These are phyloP conservation scores for Scheffersomyces coipomensis DNA, from an alignment of 805 yeast genomes.

Conservation along the genomic window DNA sequence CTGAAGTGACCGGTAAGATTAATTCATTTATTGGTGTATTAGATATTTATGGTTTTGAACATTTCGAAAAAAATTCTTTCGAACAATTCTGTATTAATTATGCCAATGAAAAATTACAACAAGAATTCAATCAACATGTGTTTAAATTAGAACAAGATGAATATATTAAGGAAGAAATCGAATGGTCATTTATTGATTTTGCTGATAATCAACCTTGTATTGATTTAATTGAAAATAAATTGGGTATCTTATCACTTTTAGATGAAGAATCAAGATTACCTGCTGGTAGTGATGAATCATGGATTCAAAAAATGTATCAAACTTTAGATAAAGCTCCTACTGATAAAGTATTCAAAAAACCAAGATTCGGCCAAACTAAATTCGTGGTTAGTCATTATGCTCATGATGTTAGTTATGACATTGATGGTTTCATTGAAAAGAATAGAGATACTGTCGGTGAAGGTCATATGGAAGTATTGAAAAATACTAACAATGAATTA, in stretches of 20 bases:
- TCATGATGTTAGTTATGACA: slow-evolving; percentile 85
- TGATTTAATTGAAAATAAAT: slow-evolving; percentile 80
- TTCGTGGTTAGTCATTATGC: slow-evolving; percentile 94
- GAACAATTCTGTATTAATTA: slow-evolving; percentile 97
- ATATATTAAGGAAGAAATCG: slow-evolving; percentile 85
- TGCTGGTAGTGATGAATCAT: slow-evolving; percentile 87
- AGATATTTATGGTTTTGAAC: slow-evolving; percentile 97
- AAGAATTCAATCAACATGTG: slow-evolving; percentile 95
- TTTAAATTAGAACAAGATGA: slow-evolving; percentile 97
- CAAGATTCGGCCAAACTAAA: slow-evolving; percentile 89
- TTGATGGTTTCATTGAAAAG: slow-evolving; percentile 94
- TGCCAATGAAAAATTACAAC: slow-evolving; percentile 95
- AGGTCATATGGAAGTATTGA: slow-evolving; percentile 85
- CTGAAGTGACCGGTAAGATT: slow-evolving; percentile 57
- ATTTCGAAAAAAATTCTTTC: slow-evolving; percentile 88
- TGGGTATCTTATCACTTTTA: slow-evolving; percentile 83
- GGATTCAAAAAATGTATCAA: slow-evolving; percentile 88
- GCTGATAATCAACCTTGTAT: slow-evolving; percentile 97
- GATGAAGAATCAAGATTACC: slow-evolving; percentile 97
- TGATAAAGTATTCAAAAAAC: slow-evolving; percentile 78
- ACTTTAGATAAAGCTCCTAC: slow-evolving; percentile 78
- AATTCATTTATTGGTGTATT: slow-evolving; percentile 88
- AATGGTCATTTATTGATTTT: slow-evolving; percentile 95
- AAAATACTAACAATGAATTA: slow-evolving; percentile 64
- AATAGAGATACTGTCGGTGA: slow-evolving; percentile 97